A percentile compares a stretch with the other conserved stretches of the same genome.
These are phyloP conservation scores for Alternaria triticimaculans DNA, from an alignment of 2,329 filamentous ascomycete genomes.

Conservation along the genomic window DNA sequence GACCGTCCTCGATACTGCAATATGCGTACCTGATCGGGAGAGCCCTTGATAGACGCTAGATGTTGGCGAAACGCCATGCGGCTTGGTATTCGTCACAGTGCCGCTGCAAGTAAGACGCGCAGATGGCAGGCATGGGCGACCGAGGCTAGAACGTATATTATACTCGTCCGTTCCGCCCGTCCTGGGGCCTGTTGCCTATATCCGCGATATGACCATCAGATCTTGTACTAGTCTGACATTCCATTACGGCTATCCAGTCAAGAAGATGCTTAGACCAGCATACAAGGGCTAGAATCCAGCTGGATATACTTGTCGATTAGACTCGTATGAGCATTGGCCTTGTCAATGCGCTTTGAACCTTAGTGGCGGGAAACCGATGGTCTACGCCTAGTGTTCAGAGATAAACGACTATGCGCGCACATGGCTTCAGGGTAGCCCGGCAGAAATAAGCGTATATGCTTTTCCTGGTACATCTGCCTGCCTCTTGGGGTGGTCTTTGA, in stretches of 20 bases:
- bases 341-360: not conserved
- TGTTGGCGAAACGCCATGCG: not conserved
- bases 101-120: conserved; percentile 8
- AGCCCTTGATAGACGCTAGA: not conserved
- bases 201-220: not conserved
- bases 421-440: not conserved
- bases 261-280: not conserved
- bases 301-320: not conserved
- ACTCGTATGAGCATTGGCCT: not conserved
- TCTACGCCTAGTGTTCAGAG: not conserved
- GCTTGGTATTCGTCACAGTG: not conserved
- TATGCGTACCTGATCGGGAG: not conserved
- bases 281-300: not conserved
- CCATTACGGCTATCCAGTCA: not conserved
- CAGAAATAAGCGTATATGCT: not conserved
- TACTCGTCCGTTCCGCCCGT: not conserved
- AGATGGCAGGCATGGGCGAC: not conserved
- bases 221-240: not conserved
- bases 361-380: not conserved
- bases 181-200: not conserved
- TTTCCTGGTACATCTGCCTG: not conserved
- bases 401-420: not conserved
- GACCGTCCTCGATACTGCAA: not conserved
- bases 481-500: not conserved
- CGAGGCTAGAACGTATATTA: not conserved